Conservation (phyloP, 1,284 basidiomycete species). For the Rhodotorula glutinis region DNA sequence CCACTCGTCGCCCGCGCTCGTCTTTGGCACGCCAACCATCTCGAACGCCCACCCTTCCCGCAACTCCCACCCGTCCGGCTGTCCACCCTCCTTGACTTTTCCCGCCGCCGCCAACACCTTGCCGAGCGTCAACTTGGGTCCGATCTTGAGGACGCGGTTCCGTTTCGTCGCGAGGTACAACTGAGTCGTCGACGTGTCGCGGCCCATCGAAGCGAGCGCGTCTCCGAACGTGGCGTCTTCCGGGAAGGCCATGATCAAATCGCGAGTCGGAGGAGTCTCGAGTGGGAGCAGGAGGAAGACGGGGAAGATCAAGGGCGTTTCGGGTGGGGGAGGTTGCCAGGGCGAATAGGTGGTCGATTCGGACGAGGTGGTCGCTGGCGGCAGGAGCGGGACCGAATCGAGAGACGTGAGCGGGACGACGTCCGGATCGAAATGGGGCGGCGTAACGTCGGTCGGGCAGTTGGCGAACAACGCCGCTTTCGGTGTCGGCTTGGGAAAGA, state of each 20-base stretch:
- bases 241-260: slow-evolving; percentile 80
- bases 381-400: slow-evolving; percentile 39
- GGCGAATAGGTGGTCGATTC: slow-evolving; percentile 47
- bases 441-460: slow-evolving; percentile 50
- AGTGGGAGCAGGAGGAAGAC: slow-evolving; percentile 92
- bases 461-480: slow-evolving; percentile 23
- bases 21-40: slow-evolving; percentile 78
- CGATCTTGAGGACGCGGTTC: slow-evolving; percentile 78
- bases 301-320: slow-evolving; percentile 73
- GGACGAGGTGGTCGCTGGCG: slow-evolving; percentile 17
- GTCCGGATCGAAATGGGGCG: slow-evolving; percentile 54
- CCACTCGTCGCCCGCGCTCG: slow-evolving; percentile 78
- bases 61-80: slow-evolving; percentile 70
- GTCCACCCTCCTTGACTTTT: slow-evolving; percentile 58
- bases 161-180: slow-evolving; percentile 80
- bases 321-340: slow-evolving; percentile 58
- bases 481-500: slow-evolving; percentile 51
- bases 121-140: slow-evolving; percentile 77
- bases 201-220: slow-evolving; percentile 60
- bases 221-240: slow-evolving; percentile 78
- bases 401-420: slow-evolving; percentile 43
- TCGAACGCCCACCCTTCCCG: slow-evolving; percentile 70
- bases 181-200: slow-evolving; percentile 75
- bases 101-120: slow-evolving; percentile 60
- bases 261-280: slow-evolving; percentile 66